Base-by-base conservation (phyloP, 257 asterid genomes). In the Mentha longifolia region DNA sequence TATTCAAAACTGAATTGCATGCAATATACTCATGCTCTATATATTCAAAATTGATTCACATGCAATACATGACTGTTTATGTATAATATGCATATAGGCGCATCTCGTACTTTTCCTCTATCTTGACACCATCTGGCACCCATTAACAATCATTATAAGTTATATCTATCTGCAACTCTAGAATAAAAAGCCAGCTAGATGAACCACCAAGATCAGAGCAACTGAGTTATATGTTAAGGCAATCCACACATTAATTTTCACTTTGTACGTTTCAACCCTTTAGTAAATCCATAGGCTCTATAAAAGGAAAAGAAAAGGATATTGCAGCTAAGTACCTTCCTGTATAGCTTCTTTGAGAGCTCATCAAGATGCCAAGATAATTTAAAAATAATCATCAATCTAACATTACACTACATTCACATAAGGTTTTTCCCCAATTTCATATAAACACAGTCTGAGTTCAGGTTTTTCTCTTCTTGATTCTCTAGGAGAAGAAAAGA, bases 271-370 rank as follows among this genome's bases (percentile, higher is more conserved):
- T 70, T 62, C 46, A 51, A 17, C 25, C 25, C 20, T 56, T 37
- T 50, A 67, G 66, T 73, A 63, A 47, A 28, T 16, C 49, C 42
- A 72, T 7, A 31, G 41, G 45, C 68, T 31, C 43, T 67, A 16
- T 49, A 43, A 15, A 66, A 56, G 71, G 59, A 59, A 2, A 22
- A 1, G 14, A 43, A 60, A 42, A 20, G 59, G 50, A 41, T 16
- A 52, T 13, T 61, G 37, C 25, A 22, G 25, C 25, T 22, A 2
- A 22, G 25, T 1, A 22, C 1, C 25, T 22, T 22, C 25, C 25
- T 22, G 25, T 22, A 22, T n/a, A n/a, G n/a, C 63, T 25, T 58
- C 61, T 19, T 59, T 19, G 16, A 65, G 14, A 54, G 15, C 25
- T 37, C 28, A 43, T 47, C 45, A 61, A 47, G 67, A 37, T 28